Conservation (phyloP, 148 eudicot genomes). For the Tetragonia tetragonoides region DNA sequence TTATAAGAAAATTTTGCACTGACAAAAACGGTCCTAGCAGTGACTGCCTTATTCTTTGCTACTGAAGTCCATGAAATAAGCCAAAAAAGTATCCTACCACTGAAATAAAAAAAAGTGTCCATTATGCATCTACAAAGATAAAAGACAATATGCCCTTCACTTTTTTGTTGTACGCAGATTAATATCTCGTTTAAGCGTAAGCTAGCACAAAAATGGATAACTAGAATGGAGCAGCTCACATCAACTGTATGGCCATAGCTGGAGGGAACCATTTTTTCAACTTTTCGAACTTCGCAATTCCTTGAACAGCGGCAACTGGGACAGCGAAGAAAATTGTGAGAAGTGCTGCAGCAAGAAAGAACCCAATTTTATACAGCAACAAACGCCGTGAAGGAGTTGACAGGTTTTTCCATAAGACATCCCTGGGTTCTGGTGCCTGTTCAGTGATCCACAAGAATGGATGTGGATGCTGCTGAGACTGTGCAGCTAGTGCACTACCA, state of each 20-base stretch:
- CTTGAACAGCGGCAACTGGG: constrained; percentile 91
- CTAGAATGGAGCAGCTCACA: constrained; percentile 42
- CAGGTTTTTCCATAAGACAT: constrained; percentile 75
- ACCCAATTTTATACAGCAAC: constrained; percentile 59
- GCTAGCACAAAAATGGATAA: neutral
- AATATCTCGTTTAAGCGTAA: neutral
- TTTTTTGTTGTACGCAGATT: neutral
- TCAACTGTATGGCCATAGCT: constrained; percentile 72
- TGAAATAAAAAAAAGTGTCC: neutral
- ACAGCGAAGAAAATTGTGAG: constrained; percentile 81
- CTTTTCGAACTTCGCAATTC: constrained; percentile 80
- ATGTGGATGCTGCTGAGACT: constrained; percentile 77
- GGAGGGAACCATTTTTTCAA: constrained; percentile 93
- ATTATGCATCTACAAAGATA: neutral
- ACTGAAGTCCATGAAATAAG: too few relatives aligned
- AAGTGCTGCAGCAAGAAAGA: constrained; percentile 56
- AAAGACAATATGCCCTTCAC: neutral
- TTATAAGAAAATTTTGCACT: neutral
- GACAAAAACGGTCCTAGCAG: neutral
- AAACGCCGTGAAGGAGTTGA: constrained; percentile 57
- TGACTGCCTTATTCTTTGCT: neutral
- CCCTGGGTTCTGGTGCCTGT: constrained; percentile 91
- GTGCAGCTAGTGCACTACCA: constrained; percentile 74
- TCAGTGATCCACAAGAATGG: constrained; percentile 85
- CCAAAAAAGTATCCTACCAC: too few relatives aligned